Percentiles rank a stretch among this genome's conserved stretches.
Conservation (phyloP, 805 yeast genomes). For the Yamadazyma nakazawae region DNA sequence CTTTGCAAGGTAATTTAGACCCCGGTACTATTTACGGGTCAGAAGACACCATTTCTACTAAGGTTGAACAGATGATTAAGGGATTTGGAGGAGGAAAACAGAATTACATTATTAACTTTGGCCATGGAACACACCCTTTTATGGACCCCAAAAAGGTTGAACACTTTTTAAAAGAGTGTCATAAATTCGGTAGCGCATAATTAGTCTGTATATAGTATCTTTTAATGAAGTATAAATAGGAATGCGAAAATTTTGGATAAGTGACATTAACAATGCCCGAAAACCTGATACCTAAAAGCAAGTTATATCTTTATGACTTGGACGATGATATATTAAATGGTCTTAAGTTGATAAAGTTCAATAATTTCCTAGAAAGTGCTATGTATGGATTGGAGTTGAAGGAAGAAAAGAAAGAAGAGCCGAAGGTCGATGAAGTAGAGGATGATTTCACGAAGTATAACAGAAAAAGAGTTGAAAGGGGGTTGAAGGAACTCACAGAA, state of each 20-base stretch:
- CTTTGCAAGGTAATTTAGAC: constrained; percentile 92
- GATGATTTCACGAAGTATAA: constrained; percentile 57
- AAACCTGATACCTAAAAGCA: constrained; percentile 14
- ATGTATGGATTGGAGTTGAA: not conserved
- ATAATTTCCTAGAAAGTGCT: constrained; percentile 17
- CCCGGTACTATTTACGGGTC: constrained; percentile 95
- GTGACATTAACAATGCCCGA: not conserved
- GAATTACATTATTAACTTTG: constrained; percentile 89
- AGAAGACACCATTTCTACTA: constrained; percentile 70
- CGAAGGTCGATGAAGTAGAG: not conserved
- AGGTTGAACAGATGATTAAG: constrained; percentile 82
- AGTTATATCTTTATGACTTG: constrained; percentile 50
- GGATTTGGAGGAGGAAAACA: constrained; percentile 95
- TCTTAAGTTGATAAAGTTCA: constrained; percentile 54
- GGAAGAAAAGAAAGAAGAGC: not conserved
- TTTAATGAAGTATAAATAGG: not conserved
- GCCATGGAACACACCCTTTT: constrained; percentile 98
- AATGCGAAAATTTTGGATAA: not conserved
- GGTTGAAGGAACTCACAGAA: constrained; percentile 47
- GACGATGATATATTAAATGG: constrained; percentile 39
- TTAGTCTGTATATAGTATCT: constrained; percentile 6
- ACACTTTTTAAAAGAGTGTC: constrained; percentile 84
- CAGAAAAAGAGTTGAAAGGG: constrained; percentile 48
- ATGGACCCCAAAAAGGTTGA: constrained; percentile 90
- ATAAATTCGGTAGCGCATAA: constrained; percentile 56